These are phyloP conservation scores for Cymbidium sinense DNA, from an alignment of 106 monocot genomes.

Conservation along the genomic window DNA sequence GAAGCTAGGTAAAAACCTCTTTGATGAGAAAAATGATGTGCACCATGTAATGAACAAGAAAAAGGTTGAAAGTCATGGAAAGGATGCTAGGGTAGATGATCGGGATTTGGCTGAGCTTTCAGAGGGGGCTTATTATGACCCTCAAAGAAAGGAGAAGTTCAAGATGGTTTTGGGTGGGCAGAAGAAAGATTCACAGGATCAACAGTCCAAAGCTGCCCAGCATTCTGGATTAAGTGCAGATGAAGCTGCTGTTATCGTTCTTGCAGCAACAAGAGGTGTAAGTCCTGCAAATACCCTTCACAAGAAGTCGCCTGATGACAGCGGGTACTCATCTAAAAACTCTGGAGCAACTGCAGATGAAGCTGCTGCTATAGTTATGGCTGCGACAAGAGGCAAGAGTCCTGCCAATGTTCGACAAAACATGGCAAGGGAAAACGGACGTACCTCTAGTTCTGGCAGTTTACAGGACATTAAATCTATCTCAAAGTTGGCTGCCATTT, in stretches of 20 bases:
- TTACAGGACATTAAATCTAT: background rate
- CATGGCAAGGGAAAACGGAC: background rate
- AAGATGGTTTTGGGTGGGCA: constrained; percentile 60
- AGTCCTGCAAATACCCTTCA: constrained; percentile 32
- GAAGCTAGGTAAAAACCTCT: constrained; percentile 19
- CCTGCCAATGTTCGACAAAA: background rate
- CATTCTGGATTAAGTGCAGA: constrained; percentile 47
- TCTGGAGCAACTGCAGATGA: constrained; percentile 8
- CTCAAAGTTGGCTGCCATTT: constrained; percentile 15
- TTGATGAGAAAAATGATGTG: constrained; percentile 11
- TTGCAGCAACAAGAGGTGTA: constrained; percentile 64
- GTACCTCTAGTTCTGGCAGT: constrained; percentile 19
- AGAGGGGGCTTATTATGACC: constrained; percentile 31
- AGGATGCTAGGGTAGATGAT: constrained; percentile 1
- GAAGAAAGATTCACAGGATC: constrained; percentile 46
- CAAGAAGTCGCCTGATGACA: constrained; percentile 1
- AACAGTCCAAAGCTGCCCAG: constrained; percentile 10
- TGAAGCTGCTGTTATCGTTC: constrained; percentile 76
- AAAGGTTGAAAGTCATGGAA: constrained; percentile 9
- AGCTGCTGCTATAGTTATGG: constrained; percentile 1
- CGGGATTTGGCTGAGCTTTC: constrained; percentile 16
- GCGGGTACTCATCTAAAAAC: background rate
- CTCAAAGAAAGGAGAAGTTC: constrained; percentile 57
- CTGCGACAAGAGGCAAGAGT: constrained; percentile 4
- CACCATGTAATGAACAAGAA: constrained; percentile 13